Evolutionary conservation across 306 rosid species (phyloP), one percentile per base, ranked within the genome.

Genomic region (Carpinus viminea): DNA sequence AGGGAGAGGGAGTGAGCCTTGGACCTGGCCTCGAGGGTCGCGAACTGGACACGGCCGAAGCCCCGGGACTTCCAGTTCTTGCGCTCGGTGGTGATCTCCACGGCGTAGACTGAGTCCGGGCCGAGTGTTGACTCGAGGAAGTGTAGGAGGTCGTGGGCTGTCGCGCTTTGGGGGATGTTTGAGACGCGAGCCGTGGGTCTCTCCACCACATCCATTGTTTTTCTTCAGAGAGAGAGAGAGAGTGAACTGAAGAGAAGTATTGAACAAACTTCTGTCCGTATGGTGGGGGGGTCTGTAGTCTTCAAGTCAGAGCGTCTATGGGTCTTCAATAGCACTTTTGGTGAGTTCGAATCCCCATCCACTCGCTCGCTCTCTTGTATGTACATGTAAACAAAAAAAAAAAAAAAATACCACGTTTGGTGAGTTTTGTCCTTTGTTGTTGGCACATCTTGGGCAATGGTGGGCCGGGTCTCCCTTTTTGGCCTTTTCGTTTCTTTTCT

Each of bases 11-110:
- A 69, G 8, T 77, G 73, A 46, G 88, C 97, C 13, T 61, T 34
- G 6, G 75, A 34, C 76, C 85, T 92, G 28, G 87, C 78, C 0
- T 48, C 65, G 43, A 82, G 78, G 34, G 89, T 68, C 0, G 89
- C 65, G 90, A 94, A 94, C 88, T 94, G 98, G 57, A 92, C 82
- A n/a, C 97, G 92, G 7, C 97, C 97, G n/a, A 52, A 56, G 80
- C 92, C 91, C 4, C 97, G 92, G 0, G 98, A 89, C 74, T 88
- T 92, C 97, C 98, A 94, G 87, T 91, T 91, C 74, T 79, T 31
- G 79, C 85, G 90, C 53, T 87, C 93, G 55, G 84, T 79, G 78
- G 68, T 66, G 86, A 92, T 94, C 72, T 94, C 95, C 13, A 92
- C 64, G 80, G 98, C 98, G 87, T 81, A 94, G 78, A 92, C 75